These are phyloP conservation scores for Amylostereum areolatum DNA, from an alignment of 1,284 basidiomycete species.

Conservation along the genomic window DNA sequence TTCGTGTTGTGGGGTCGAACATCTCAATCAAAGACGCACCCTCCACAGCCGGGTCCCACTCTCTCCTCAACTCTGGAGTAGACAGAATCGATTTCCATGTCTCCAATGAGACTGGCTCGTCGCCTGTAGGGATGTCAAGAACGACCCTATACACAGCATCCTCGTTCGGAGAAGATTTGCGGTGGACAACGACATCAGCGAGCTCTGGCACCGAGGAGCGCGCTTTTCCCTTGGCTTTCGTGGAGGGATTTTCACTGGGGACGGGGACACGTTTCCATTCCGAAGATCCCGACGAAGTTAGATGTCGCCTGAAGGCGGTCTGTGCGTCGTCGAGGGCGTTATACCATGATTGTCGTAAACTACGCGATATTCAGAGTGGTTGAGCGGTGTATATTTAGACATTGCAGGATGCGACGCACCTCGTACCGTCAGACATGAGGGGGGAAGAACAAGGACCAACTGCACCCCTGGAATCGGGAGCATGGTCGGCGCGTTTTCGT, in stretches of 20 bases:
- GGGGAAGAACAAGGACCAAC: background rate
- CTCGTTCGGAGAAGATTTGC: constrained; percentile 54
- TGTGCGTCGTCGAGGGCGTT: constrained; percentile 66
- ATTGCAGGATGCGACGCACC: constrained; percentile 18
- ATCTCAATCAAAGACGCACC: constrained; percentile 79
- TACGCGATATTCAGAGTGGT: constrained; percentile 20
- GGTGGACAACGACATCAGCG: constrained; percentile 64
- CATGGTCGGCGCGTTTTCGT: background rate
- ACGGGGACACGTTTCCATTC: constrained; percentile 70
- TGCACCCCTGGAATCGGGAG: no score
- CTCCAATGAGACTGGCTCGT: constrained; percentile 63
- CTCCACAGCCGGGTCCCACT: constrained; percentile 94
- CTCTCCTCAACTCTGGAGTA: constrained; percentile 80
- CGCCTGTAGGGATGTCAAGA: constrained; percentile 67
- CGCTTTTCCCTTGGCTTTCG: constrained; percentile 55
- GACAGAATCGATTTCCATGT: constrained; percentile 79
- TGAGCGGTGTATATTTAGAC: background rate
- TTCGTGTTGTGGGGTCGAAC: constrained; percentile 80
- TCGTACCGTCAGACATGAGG: constrained; percentile 34
- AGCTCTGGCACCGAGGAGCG: constrained; percentile 50
- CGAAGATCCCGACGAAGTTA: constrained; percentile 52
- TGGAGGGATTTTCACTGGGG: constrained; percentile 31
- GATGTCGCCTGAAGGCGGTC: constrained; percentile 59
- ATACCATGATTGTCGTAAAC: constrained; percentile 72
- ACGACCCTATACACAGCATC: constrained; percentile 81